Base-by-base conservation (phyloP, 1,284 basidiomycete species). In the Phlebopus sp. region DNA sequence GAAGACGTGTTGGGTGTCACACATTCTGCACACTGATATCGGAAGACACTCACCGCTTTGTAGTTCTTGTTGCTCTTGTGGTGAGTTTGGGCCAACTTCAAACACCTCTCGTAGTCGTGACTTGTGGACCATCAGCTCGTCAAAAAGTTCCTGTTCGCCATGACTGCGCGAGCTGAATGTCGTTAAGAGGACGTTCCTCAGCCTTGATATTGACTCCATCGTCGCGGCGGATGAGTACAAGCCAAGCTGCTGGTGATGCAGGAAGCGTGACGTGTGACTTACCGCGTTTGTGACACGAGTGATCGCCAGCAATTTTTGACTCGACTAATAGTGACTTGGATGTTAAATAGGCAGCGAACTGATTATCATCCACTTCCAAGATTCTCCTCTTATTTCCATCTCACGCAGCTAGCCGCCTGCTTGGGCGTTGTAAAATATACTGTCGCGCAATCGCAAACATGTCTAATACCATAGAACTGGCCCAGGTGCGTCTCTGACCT, bases 91-190 rank as follows among this genome's bases (percentile, higher is more conserved):
- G 1, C 84, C 84, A 21, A 86, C 75, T 59, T 87, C 77, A 57
- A 84, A 79, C 31, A 90, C 63, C 52, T 74, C 73, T 51, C 81
- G 66, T 7, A 91, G 73, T 55, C 74, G 75, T 30, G 77, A 63
- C 67, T 79, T 83, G 69, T 84, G 77, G 36, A 78, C 65, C 68
- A 87, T 78, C 48, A 91, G 71, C 60, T 82, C 75, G 63, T 89
- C 82, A 55, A 89, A 90, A 45, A 90, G 76, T 58, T 84, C 82
- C 53, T 87, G 84, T 62, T 87, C 85, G 37, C 72, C 73, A 66
- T 80, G 70, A 17, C 72, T 74, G 29, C 70, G 70, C 0, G 70
- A 56, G 46, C 64, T 60, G 48, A 77, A 64, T 0, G 67, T 63
- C 13, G 68, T 64, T n/a, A 74, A 53, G 23, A 81, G 67, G 17